phyloP scores from a whole-genome alignment of 2,329 filamentous ascomycete species.

The Lecanicillium sp. region DNA sequence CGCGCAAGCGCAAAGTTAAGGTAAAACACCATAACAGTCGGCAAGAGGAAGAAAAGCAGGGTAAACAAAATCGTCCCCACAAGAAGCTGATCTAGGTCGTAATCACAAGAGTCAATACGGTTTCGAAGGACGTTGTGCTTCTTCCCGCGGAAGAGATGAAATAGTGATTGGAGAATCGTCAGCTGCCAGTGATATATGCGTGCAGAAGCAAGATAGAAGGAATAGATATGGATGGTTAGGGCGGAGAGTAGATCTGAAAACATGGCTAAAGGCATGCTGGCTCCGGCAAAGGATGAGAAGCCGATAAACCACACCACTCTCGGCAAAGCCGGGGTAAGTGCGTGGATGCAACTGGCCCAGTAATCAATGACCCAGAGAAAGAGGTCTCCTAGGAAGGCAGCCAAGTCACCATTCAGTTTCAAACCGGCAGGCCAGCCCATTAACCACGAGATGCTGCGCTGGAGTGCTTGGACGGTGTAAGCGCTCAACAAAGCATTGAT shows the following conservation, averaged over 20 bases:
- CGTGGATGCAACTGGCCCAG: slow-evolving; percentile 83
- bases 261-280: slow-evolving; percentile 92
- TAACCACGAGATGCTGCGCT: slow-evolving; percentile 85
- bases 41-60: slow-evolving; percentile 85
- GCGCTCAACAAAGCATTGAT: slow-evolving; percentile 67
- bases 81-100: slow-evolving; percentile 92
- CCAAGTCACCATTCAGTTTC: slow-evolving; percentile 90
- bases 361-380: slow-evolving; percentile 99
- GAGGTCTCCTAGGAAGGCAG: slow-evolving; percentile 85
- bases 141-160: slow-evolving; percentile 95
- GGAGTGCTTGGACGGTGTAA: slow-evolving; percentile 84
- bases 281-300: slow-evolving; percentile 88
- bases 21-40: slow-evolving; percentile 94
- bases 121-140: slow-evolving; percentile 96
- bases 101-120: slow-evolving; percentile 97
- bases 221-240: slow-evolving; percentile 92
- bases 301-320: slow-evolving; percentile 87
- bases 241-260: slow-evolving; percentile 90
- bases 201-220: slow-evolving; percentile 93
- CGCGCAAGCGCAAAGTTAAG: slow-evolving; percentile 89
- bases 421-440: slow-evolving; percentile 93
- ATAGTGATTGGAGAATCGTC: slow-evolving; percentile 92
- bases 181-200: slow-evolving; percentile 99
- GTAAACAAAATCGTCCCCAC: slow-evolving; percentile 96
- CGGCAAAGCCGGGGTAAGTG: slow-evolving; percentile 72